A percentile compares a stretch with the other conserved stretches of the same genome.
Evolutionary conservation across 805 yeast genomes (phyloP).

Genomic region (Saccharomyces eubayanus): DNA sequence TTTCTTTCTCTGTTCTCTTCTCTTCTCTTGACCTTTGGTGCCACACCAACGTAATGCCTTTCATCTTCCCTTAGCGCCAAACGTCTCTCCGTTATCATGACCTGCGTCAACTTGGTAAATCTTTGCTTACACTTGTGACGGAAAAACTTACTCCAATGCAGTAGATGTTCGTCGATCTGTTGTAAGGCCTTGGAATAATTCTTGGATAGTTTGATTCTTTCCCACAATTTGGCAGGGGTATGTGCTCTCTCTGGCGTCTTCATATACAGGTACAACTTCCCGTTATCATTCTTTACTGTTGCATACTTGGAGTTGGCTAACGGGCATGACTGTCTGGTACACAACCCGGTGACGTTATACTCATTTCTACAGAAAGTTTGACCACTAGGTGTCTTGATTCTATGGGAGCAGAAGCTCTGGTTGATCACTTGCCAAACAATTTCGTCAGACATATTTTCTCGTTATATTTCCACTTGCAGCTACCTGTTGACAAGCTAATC

Average conservation of each 20-base stretch:
- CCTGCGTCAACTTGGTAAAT: slow-evolving; percentile 88
- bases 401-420: slow-evolving; percentile 92
- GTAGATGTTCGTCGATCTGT: slow-evolving; percentile 79
- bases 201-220: slow-evolving; percentile 80
- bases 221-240: slow-evolving; percentile 91
- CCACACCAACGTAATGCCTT: slow-evolving; percentile 85
- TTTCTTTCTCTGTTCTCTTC: slow-evolving; percentile 92
- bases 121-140: slow-evolving; percentile 94
- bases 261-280: slow-evolving; percentile 78
- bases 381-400: slow-evolving; percentile 77
- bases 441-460: slow-evolving; percentile 50
- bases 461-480: not conserved
- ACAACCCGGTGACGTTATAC: slow-evolving; percentile 89
- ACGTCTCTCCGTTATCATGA: slow-evolving; percentile 90
- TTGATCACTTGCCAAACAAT: slow-evolving; percentile 96
- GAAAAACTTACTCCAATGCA: slow-evolving; percentile 88
- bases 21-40: slow-evolving; percentile 90
- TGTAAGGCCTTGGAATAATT: slow-evolving; percentile 80
- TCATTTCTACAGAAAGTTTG: slow-evolving; percentile 94
- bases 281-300: slow-evolving; percentile 73
- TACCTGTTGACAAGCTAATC: not conserved
- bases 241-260: slow-evolving; percentile 97
- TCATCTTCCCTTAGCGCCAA: slow-evolving; percentile 85
- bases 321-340: slow-evolving; percentile 91
- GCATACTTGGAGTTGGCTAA: slow-evolving; percentile 90